Conservation (phyloP, 305 asterid species). For the Fraxinus dipetala region DNA sequence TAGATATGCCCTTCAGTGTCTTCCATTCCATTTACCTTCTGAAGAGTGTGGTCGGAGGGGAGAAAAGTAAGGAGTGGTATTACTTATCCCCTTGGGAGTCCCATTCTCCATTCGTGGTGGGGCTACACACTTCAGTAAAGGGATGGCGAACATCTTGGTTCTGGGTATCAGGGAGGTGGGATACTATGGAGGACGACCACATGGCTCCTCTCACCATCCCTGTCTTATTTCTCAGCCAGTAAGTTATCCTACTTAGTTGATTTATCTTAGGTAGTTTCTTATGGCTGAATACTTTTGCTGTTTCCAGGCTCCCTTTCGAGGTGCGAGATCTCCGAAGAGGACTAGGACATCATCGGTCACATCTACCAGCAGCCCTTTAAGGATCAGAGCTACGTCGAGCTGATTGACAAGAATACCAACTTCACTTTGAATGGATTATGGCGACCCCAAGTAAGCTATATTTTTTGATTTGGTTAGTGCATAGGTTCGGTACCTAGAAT, state of each 20-base stretch:
- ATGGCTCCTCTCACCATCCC: background rate
- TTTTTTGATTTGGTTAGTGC: no score
- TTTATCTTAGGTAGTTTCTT: no score
- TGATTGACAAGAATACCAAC: no score
- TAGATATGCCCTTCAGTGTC: background rate
- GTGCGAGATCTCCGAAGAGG: background rate
- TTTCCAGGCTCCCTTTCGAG: background rate
- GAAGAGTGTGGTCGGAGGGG: background rate
- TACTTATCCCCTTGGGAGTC: background rate
- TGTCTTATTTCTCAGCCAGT: background rate
- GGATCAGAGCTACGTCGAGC: background rate
- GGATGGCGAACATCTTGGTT: background rate
- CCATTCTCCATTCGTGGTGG: background rate
- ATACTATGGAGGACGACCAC: background rate
- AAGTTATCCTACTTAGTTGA: no score
- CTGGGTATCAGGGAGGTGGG: background rate
- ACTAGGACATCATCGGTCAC: background rate
- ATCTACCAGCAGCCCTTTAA: background rate
- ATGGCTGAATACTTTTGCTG: no score
- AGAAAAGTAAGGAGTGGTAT: background rate
- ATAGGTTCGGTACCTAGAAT: no score
- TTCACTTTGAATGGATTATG: no score
- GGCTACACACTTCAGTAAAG: no score
- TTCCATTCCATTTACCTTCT: no score
- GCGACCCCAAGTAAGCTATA: background rate